A percentile compares a stretch with the other conserved stretches of the same genome.
Conservation (phyloP, 108 stramenopile species). For the Craspedostauros australis region DNA sequence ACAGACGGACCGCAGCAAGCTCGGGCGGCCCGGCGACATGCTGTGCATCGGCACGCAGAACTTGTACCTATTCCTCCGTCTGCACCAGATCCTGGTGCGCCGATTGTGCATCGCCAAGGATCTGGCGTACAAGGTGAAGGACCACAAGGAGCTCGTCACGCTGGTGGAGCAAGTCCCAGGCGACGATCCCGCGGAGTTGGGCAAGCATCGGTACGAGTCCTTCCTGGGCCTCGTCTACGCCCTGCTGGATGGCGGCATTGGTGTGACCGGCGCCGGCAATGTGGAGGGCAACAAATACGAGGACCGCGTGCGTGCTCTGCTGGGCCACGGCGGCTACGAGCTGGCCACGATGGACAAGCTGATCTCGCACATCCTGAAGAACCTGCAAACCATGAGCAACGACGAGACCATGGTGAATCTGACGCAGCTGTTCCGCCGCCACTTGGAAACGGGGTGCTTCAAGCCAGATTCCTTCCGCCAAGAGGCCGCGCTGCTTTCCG, state of each 20-base stretch:
- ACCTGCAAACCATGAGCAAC: constrained; percentile 71
- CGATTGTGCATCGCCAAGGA: constrained; percentile 73
- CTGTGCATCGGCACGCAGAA: constrained; percentile 81
- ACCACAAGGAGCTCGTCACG: constrained; percentile 51
- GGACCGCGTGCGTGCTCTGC: constrained; percentile 69
- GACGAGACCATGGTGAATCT: constrained; percentile 82
- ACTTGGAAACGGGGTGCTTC: constrained; percentile 56
- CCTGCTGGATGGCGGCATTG: constrained; percentile 50
- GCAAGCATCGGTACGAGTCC: constrained; percentile 68
- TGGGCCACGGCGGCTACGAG: constrained; percentile 82
- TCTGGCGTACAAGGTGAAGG: constrained; percentile 47
- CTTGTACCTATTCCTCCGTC: constrained; percentile 79
- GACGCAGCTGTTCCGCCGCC: constrained; percentile 75
- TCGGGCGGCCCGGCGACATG: constrained; percentile 57
- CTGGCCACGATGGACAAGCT: constrained; percentile 89
- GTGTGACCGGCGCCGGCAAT: constrained; percentile 21
- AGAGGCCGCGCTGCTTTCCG: constrained; percentile 76
- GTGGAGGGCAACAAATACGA: constrained; percentile 72
- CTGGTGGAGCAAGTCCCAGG: constrained; percentile 67
- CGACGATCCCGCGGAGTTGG: constrained; percentile 39
- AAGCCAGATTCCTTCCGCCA: constrained; percentile 82
- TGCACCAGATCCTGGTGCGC: constrained; percentile 76
- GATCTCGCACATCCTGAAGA: constrained; percentile 78
- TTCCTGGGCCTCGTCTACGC: constrained; percentile 67
- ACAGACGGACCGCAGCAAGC: constrained; percentile 44